phyloP scores from a whole-genome alignment of 345 rosid genomes.

The Acer negundo region DNA sequence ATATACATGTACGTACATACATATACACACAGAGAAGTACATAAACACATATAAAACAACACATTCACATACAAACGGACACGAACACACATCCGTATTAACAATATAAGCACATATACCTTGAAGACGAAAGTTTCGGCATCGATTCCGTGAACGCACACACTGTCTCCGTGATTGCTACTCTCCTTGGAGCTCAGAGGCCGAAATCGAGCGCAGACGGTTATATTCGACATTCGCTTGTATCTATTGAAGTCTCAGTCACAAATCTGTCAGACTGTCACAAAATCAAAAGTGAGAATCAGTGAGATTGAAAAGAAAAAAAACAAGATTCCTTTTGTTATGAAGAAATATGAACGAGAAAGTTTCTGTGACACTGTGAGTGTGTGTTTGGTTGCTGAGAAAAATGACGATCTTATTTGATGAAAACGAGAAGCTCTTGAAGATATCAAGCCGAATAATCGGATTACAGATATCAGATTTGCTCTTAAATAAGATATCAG shows the following conservation, averaged over 20 bases:
- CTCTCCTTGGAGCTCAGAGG: constrained; percentile 71
- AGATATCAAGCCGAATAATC: not conserved
- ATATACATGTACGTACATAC: not conserved
- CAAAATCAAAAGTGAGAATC: not conserved
- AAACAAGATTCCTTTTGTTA: not conserved
- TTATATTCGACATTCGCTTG: constrained; percentile 50
- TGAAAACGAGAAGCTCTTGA: too few species aligned
- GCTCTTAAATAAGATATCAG: too few species aligned
- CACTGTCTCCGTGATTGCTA: constrained; percentile 44
- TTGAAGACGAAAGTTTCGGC: constrained; percentile 63
- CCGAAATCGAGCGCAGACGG: constrained; percentile 82
- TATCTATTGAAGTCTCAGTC: not conserved
- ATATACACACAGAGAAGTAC: too few species aligned
- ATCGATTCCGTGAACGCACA: constrained; percentile 55
- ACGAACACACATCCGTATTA: not conserved
- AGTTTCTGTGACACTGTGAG: not conserved
- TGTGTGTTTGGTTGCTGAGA: constrained; percentile 6
- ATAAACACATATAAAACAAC: not conserved
- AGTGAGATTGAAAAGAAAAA: not conserved
- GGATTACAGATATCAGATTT: too few species aligned
- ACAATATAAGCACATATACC: constrained; percentile 25
- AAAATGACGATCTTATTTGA: not conserved
- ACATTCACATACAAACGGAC: not conserved
- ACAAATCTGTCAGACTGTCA: constrained; percentile 10
- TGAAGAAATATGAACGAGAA: not conserved